Conservation (phyloP, 257 asterid species). For the Hygrophila difformis region DNA sequence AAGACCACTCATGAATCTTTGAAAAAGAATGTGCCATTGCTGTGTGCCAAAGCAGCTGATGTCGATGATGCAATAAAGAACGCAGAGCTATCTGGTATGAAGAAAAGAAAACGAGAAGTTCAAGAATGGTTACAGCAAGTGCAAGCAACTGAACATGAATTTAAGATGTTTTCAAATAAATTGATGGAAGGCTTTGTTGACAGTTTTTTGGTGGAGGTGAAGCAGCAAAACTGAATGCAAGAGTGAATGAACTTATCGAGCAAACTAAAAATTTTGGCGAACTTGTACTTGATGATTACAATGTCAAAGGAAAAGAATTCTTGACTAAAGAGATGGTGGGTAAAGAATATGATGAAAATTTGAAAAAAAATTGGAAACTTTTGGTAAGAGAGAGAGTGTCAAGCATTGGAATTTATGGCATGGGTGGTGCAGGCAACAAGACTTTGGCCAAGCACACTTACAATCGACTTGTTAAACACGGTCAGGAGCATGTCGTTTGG, state of each 20-base stretch:
- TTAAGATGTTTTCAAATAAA: neutral
- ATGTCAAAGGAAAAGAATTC: neutral
- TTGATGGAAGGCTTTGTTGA: neutral
- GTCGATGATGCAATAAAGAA: neutral
- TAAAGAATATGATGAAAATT: constrained; percentile 7
- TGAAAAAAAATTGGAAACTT: constrained; percentile 5
- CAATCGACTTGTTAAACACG: constrained; percentile 1
- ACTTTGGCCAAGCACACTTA: constrained; percentile 5
- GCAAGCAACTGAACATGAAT: neutral
- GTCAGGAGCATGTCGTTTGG: constrained; percentile 2
- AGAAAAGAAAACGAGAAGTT: constrained; percentile 7
- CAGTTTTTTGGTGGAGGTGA: constrained; percentile 1
- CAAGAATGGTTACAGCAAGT: neutral
- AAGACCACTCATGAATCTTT: too few relatives aligned
- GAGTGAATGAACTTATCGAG: constrained; percentile 3
- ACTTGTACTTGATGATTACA: neutral
- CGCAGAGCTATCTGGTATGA: neutral
- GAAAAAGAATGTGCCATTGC: too few relatives aligned
- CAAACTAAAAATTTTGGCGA: neutral
- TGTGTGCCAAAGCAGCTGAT: neutral
- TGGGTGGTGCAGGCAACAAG: constrained; percentile 20
- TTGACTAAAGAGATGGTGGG: constrained; percentile 7
- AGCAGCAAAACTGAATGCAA: neutral
- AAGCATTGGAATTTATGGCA: constrained; percentile 21
- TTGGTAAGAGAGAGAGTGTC: neutral